Percentiles rank a stretch among this genome's conserved stretches.
Evolutionary conservation across 1,139 yeast species (phyloP).

Genomic region (Groenewaldozyma sp.): DNA sequence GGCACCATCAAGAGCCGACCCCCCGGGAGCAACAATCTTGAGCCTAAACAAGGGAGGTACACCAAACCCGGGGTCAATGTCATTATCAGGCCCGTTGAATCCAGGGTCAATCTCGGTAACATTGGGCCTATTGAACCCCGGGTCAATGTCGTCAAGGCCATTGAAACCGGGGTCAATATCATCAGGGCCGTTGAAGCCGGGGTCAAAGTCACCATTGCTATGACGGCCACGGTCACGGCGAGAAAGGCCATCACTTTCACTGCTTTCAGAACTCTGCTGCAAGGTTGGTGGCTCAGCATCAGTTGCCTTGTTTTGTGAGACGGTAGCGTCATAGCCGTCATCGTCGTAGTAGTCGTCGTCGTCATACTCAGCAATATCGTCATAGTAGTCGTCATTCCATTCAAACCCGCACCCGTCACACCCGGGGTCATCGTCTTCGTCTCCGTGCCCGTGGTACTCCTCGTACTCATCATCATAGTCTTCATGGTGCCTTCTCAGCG

Average conservation of each 20-base stretch:
- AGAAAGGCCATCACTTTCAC: no score
- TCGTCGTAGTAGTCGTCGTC: background rate
- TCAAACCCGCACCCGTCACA: background rate
- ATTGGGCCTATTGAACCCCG: background rate
- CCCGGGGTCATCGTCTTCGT: background rate
- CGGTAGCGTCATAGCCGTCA: background rate
- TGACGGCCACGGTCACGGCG: no score
- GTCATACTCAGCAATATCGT: slow-evolving; percentile 3
- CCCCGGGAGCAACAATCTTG: background rate
- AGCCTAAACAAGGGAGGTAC: no score
- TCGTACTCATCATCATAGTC: background rate
- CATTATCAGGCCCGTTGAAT: no score
- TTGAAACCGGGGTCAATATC: background rate
- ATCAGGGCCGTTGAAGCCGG: no score
- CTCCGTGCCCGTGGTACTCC: background rate
- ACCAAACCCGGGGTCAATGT: no score
- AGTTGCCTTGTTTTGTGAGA: no score
- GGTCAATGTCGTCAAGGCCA: background rate
- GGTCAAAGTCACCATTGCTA: no score
- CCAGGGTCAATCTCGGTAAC: background rate
- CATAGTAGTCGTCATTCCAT: slow-evolving; percentile 1
- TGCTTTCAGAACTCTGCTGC: no score
- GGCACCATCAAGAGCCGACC: background rate
- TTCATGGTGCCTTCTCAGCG: background rate
- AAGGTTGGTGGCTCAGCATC: no score